A percentile compares a stretch with the other conserved stretches of the same genome.
These are phyloP conservation scores for Trichoderma erinaceum DNA, from an alignment of 495 filamentous ascomycete genomes.

Conservation along the genomic window DNA sequence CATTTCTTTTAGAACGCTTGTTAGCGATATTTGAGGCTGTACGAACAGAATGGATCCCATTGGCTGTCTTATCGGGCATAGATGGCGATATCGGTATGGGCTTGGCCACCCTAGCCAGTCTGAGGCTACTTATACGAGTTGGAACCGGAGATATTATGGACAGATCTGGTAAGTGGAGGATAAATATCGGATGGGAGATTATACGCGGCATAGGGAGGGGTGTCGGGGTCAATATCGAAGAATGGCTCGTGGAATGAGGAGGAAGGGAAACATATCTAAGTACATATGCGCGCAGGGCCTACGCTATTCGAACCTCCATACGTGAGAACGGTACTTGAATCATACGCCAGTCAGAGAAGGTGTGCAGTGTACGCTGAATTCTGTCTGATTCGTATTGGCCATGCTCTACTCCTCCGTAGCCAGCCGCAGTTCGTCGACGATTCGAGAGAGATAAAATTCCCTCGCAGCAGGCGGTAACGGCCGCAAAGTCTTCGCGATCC, in stretches of 20 bases:
- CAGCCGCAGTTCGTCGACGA: slow-evolving; percentile 61
- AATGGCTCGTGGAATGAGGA: slow-evolving; percentile 57
- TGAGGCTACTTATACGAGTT: slow-evolving; percentile 63
- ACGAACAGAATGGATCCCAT: slow-evolving; percentile 55
- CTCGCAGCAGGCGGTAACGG: slow-evolving; percentile 58
- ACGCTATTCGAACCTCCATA: background rate
- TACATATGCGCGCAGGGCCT: background rate
- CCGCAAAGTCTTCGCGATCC: slow-evolving; percentile 61
- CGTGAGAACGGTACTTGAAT: background rate
- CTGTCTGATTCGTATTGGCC: background rate
- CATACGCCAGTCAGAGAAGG: background rate
- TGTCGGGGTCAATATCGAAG: slow-evolving; percentile 65
- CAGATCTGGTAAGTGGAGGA: slow-evolving; percentile 62
- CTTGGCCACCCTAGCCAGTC: slow-evolving; percentile 71
- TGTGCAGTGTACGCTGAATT: background rate
- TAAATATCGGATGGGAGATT: slow-evolving; percentile 71
- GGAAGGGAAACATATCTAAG: background rate
- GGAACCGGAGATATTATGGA: slow-evolving; percentile 57
- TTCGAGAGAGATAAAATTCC: slow-evolving; percentile 67
- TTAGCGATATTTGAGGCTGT: slow-evolving; percentile 82
- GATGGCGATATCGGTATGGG: slow-evolving; percentile 62
- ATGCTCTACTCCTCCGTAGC: background rate
- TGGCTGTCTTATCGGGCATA: slow-evolving; percentile 22
- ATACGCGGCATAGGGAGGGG: slow-evolving; percentile 56
- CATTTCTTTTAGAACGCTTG: slow-evolving; percentile 82